phyloP scores from a whole-genome alignment of 495 filamentous ascomycete species.

The Choiromyces venosus region DNA sequence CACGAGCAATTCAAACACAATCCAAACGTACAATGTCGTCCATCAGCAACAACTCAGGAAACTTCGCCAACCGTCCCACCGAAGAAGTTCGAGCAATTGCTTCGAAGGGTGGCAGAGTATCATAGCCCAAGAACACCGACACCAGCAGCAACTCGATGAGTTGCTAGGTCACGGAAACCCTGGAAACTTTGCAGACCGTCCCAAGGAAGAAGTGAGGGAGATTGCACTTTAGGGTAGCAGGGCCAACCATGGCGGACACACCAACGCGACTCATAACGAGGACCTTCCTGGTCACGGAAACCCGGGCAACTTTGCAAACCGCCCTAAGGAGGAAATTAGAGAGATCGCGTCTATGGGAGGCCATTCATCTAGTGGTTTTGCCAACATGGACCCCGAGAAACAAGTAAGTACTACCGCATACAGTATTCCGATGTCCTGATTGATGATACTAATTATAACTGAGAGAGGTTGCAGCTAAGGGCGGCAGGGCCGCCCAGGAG shows the following conservation, averaged over 20 bases:
- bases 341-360: constrained; percentile 52
- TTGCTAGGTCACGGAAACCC: constrained; percentile 39
- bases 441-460: not conserved
- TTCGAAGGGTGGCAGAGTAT: constrained; percentile 49
- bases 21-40: constrained; percentile 1
- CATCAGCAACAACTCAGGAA: constrained; percentile 51
- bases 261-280: constrained; percentile 3
- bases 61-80: constrained; percentile 59
- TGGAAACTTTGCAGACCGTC: not conserved
- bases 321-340: constrained; percentile 53
- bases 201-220: constrained; percentile 51
- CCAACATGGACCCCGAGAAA: constrained; percentile 48
- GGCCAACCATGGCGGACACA: constrained; percentile 6
- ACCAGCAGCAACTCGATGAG: constrained; percentile 5
- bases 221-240: constrained; percentile 47
- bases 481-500: constrained; percentile 21
- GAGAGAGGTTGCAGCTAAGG: constrained; percentile 29
- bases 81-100: constrained; percentile 55
- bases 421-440: not conserved
- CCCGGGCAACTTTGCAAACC: constrained; percentile 39
- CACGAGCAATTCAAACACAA: not conserved
- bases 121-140: constrained; percentile 30
- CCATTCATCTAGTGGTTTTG: constrained; percentile 44
- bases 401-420: constrained; percentile 46
- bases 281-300: constrained; percentile 42